Percentiles rank a stretch among this genome's conserved stretches.
Evolutionary conservation across 108 stramenopile species (phyloP).

Genomic region (Cylindrotheca closterium): DNA sequence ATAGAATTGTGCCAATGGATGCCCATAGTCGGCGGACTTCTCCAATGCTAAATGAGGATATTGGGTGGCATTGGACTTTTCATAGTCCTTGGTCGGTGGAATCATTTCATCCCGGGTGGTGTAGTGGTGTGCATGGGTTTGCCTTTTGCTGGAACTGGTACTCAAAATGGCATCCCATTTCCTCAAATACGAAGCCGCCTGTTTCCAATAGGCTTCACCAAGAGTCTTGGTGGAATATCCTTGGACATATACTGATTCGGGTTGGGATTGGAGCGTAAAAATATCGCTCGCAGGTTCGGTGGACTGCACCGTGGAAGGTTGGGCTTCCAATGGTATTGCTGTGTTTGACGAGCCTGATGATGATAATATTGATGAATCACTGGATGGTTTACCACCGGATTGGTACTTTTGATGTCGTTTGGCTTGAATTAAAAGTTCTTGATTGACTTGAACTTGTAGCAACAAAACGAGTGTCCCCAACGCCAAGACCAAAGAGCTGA

Average conservation of each 20-base stretch:
- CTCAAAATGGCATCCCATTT: conserved; percentile 36
- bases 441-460: conserved; percentile 30
- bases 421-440: conserved; percentile 1
- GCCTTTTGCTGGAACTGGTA: not conserved
- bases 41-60: conserved; percentile 39
- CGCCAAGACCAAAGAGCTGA: conserved; percentile 30
- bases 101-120: too few relatives aligned
- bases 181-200: conserved; percentile 20
- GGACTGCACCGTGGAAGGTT: not conserved
- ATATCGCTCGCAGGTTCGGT: not conserved
- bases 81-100: too few relatives aligned
- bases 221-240: conserved; percentile 6
- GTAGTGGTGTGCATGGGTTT: not conserved
- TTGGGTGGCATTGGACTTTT: too few relatives aligned
- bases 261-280: conserved; percentile 1
- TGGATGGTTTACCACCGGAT: not conserved
- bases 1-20: conserved; percentile 74
- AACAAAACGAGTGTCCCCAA: conserved; percentile 37
- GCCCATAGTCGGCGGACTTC: conserved; percentile 69
- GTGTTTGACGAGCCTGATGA: too few relatives aligned
- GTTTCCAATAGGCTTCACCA: conserved; percentile 44
- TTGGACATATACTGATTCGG: conserved; percentile 4
- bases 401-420: not conserved
- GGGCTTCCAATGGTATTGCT: too few relatives aligned
- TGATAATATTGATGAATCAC: not conserved